A percentile compares a stretch with the other conserved stretches of the same genome.
Conservation (phyloP, 1,284 basidiomycete species). For the Ganoderma sinense region DNA sequence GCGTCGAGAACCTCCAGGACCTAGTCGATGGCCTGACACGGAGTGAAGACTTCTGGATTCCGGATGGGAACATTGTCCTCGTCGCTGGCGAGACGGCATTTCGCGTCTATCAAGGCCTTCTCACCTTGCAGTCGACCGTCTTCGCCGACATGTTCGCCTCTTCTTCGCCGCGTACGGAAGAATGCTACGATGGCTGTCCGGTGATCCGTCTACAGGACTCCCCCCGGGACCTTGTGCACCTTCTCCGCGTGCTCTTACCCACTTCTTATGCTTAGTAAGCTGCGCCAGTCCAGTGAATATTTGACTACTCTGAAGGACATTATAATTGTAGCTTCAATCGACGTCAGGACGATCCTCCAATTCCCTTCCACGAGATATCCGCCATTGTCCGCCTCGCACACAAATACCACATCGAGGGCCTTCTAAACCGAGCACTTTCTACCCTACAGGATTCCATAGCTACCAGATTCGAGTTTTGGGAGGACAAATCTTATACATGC, state of each 20-base stretch:
- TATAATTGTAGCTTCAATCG: neutral
- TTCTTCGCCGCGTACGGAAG: neutral
- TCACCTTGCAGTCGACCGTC: constrained; percentile 11
- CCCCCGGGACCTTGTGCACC: constrained; percentile 3
- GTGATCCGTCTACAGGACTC: constrained; percentile 17
- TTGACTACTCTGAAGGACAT: neutral
- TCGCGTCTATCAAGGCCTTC: constrained; percentile 70
- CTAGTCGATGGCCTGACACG: neutral
- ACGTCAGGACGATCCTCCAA: neutral
- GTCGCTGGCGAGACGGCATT: constrained; percentile 61
- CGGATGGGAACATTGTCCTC: constrained; percentile 73
- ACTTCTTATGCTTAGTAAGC: neutral
- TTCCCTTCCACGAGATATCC: neutral
- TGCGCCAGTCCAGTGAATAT: no score
- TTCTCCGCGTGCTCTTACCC: constrained; percentile 5
- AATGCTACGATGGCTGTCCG: constrained; percentile 14
- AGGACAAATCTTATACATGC: neutral
- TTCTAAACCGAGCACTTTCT: neutral
- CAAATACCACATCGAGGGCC: constrained; percentile 14
- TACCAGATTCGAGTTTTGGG: neutral
- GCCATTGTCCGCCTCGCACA: constrained; percentile 15
- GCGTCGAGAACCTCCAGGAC: neutral
- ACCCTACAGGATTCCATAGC: neutral
- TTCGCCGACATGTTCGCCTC: constrained; percentile 23
- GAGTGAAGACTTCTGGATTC: constrained; percentile 68